Percentiles rank a stretch among this genome's conserved stretches.
Evolutionary conservation across 2,329 filamentous ascomycete species (phyloP).

Genomic region (Pseudogymnoascus sp.): DNA sequence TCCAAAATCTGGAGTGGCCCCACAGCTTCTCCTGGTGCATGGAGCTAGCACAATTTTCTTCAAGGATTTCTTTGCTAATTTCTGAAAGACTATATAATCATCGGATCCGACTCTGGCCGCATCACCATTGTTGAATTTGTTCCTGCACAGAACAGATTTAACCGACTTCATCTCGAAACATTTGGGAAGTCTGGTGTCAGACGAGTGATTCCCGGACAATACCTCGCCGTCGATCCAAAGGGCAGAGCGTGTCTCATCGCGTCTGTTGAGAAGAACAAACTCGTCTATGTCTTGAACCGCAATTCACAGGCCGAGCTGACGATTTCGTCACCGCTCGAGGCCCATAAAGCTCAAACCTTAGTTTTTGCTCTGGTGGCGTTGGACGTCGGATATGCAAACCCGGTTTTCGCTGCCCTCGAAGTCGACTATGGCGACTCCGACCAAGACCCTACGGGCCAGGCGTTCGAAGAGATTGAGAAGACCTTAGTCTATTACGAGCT

Average conservation of each 20-base stretch:
- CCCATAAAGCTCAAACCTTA: slow-evolving; percentile 84
- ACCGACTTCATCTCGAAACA: slow-evolving; percentile 86
- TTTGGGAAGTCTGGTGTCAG: slow-evolving; percentile 96
- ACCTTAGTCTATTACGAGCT: slow-evolving; percentile 95
- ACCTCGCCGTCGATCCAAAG: slow-evolving; percentile 90
- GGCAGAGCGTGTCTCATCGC: slow-evolving; percentile 91
- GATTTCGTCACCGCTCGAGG: slow-evolving; percentile 94
- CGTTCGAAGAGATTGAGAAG: slow-evolving; percentile 75
- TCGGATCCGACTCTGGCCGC: slow-evolving; percentile 90
- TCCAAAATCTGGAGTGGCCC: slow-evolving; percentile 21
- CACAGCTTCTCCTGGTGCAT: slow-evolving; percentile 8
- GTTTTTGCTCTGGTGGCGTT: slow-evolving; percentile 82
- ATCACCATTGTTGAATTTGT: slow-evolving; percentile 92
- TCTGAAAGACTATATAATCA: slow-evolving; percentile 78
- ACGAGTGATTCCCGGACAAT: slow-evolving; percentile 90
- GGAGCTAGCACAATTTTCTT: slow-evolving; percentile 1
- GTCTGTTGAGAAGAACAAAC: slow-evolving; percentile 96
- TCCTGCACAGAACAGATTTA: slow-evolving; percentile 76
- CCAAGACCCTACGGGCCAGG: slow-evolving; percentile 79
- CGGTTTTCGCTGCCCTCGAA: slow-evolving; percentile 90
- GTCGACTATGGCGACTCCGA: slow-evolving; percentile 88
- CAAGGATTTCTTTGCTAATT: slow-evolving; percentile 9
- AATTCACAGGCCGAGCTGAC: slow-evolving; percentile 91
- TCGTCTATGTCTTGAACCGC: slow-evolving; percentile 95
- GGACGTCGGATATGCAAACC: slow-evolving; percentile 95